Evolutionary conservation across 1,139 yeast genomes (phyloP), one percentile per base, ranked within the genome.

Genomic region (Zygoascus hellenicus): DNA sequence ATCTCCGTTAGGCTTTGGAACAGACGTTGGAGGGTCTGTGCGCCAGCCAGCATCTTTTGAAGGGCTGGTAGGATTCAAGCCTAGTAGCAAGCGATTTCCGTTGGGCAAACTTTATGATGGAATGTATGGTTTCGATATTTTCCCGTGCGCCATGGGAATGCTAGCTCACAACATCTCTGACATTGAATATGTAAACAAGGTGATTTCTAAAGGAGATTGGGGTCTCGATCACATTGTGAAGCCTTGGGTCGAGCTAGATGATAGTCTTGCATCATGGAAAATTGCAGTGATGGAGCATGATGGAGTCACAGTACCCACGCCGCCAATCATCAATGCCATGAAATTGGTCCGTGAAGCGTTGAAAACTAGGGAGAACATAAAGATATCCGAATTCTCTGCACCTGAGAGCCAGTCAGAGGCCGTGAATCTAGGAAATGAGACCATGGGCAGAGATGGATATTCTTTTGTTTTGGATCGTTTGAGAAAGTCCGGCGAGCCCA

Each of bases 11-110:
- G 84, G 83, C 0, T 62, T 79, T 38, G 83, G 83, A 10, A 77
- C 83, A 13, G 85, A 81, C 61, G 77, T 81, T 54, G 85, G 84
- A n/a, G 86, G 86, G 3, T 71, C 78, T 26, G 77, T 80, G 46
- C 65, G 85, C 47, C 69, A 71, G 48, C 86, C 86, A 1, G 75
- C 82, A 2, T 68, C 74, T 10, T 74, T 74, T 51, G 72, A 76
- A 44, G 82, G 81, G 0, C 56, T 77, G 2, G 78, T 69, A 58
- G 83, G 80, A 0, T 58, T 80, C 47, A 72, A 76, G 52, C 79
- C 83, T 4, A 70, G 80, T 1, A 56, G 67, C 6, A 66, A 68
- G 1, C 63, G 80, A 60, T 63, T 79, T 22, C 79, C 86, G 2
- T 51, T 53, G 15, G 41, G 15, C 3, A 37, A 37, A 5, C 39